Evolutionary conservation across 1,139 yeast species (phyloP).

Genomic region (Diutina neorugosa): DNA sequence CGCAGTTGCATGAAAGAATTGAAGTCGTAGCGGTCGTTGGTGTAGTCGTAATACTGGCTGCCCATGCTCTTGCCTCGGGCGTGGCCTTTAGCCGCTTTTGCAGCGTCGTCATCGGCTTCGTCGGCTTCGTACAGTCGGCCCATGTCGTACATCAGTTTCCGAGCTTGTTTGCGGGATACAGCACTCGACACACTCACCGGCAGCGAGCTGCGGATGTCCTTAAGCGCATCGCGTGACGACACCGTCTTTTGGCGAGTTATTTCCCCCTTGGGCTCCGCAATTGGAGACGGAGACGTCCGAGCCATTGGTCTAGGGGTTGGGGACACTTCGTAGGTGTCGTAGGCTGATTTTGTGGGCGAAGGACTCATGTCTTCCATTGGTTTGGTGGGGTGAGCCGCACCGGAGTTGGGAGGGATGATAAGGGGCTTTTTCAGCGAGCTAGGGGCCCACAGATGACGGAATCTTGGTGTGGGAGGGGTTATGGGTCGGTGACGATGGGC

Average conservation of each 20-base stretch:
- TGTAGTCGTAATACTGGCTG: not conserved
- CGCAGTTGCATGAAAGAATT: constrained; percentile 4
- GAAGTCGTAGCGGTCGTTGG: not conserved
- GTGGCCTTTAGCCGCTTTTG: not conserved
- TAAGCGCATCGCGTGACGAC: not conserved
- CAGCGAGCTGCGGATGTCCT: not conserved
- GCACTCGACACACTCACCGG: too few species aligned
- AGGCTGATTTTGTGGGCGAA: not conserved
- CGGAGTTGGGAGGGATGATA: not conserved
- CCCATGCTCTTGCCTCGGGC: not conserved
- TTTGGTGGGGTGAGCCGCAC: not conserved
- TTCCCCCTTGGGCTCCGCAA: too few species aligned
- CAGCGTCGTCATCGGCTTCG: not conserved
- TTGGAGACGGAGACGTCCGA: too few species aligned
- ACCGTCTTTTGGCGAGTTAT: too few species aligned
- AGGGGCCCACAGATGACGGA: not conserved
- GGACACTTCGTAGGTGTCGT: too few species aligned
- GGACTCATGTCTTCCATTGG: not conserved
- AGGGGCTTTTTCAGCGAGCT: not conserved
- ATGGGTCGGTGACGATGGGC: not conserved
- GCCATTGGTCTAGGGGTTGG: too few species aligned
- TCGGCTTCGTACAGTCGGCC: not conserved
- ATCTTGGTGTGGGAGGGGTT: not conserved
- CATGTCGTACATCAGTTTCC: not conserved
- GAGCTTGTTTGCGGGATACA: not conserved